Evolutionary conservation across 352 stramenopile species (phyloP), one percentile per base, ranked within the genome.

Genomic region (Globisporangium paroecandrum): DNA sequence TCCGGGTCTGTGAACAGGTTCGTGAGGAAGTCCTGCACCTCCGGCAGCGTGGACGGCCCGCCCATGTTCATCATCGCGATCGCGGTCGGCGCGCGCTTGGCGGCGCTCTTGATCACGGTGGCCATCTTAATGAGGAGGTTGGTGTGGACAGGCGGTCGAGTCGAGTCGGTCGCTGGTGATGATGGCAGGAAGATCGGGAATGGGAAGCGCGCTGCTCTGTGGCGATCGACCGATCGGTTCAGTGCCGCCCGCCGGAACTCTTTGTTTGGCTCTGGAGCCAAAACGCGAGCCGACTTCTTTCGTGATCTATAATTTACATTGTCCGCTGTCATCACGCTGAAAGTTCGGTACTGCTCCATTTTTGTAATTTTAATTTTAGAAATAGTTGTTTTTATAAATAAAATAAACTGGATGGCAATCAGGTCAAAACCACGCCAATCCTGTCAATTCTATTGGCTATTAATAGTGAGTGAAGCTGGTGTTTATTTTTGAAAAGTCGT

Each of bases 1-100:
- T 99, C 98, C 5, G 95, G 93, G 82, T 99, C 97, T 46, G 89
- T 93, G 83, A 99, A 99, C 46, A 99, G 87, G 79, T 99, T 99
- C 67, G 97, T 99, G 54, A 99, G 85, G 79, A 99, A 99, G 78
- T 81, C 82, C 87, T 98, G 90, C 46, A 99, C 97, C 71, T 99
- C 96, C 46, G 95, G 77, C 9, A 94, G 76, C 18, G 88, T 98
- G 66, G 97, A 97, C 9, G 98, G 98, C 1, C 98, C 98, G 68
- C 98, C 98, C 77, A 99, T 97, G 85, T 99, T 99, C 60, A 99
- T 85, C 72, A 99, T 95, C 64, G 85, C 84, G 62, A 94, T 79
- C 41, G 83, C 84, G n/a, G 87, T 94, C 18, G 73, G 70, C 59
- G 69, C 65, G 55, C 69, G 59, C 69, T 82, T 77, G 62, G 78